Percentiles rank a stretch among this genome's conserved stretches.
These are phyloP conservation scores for Paecilomyces formosus DNA, from an alignment of 2,329 filamentous ascomycete genomes.

Conservation along the genomic window DNA sequence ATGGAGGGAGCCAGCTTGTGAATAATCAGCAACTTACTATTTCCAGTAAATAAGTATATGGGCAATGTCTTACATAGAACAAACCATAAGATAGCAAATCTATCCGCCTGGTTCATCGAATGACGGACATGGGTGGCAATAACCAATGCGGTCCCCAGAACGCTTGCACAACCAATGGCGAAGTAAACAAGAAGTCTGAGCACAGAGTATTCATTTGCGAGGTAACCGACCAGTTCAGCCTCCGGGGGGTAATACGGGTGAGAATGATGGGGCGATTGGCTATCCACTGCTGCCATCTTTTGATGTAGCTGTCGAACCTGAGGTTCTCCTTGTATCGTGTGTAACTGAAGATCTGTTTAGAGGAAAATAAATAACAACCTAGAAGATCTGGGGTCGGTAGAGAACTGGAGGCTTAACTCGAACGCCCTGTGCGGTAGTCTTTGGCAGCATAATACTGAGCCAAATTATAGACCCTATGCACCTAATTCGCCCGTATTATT, in stretches of 20 bases:
- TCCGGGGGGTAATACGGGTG: constrained; percentile 69
- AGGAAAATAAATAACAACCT: background rate
- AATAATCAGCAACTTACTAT: background rate
- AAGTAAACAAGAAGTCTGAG: constrained; percentile 55
- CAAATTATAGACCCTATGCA: background rate
- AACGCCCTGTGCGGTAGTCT: background rate
- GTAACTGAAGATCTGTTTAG: background rate
- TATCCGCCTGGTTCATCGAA: constrained; percentile 47
- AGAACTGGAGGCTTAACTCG: background rate
- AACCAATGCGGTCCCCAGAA: constrained; percentile 52
- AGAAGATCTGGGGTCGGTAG: background rate
- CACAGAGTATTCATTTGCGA: constrained; percentile 58
- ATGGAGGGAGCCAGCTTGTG: constrained; percentile 52
- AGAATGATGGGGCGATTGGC: constrained; percentile 44
- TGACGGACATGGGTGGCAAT: constrained; percentile 49
- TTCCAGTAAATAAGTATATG: background rate
- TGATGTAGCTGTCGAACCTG: background rate
- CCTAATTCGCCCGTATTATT: background rate
- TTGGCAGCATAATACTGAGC: background rate
- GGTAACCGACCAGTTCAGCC: constrained; percentile 54
- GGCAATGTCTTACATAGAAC: constrained; percentile 51
- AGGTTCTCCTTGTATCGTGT: background rate
- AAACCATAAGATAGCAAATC: constrained; percentile 65
- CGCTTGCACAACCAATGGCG: constrained; percentile 45
- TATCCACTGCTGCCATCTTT: constrained; percentile 7